Base-by-base conservation (phyloP, 1,284 basidiomycete species). In the Uromyces viciae-fabae region DNA sequence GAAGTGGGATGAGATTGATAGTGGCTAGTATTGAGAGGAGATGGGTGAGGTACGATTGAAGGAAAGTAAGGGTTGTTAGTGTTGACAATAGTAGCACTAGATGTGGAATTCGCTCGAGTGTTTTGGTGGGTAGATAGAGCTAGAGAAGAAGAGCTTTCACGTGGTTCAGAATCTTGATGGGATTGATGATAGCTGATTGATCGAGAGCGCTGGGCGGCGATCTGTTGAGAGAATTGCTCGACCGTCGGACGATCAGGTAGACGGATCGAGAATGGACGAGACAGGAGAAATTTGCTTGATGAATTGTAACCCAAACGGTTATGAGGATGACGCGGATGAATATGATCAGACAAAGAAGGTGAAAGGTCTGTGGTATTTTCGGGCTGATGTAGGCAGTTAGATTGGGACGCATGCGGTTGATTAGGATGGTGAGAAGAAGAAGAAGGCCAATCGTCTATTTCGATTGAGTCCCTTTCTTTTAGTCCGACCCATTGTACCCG, bases 401-500 rank as follows among this genome's bases (percentile, higher is more conserved):
- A 33, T 11, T 43, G 31, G 46, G 69, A 38, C 9, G 17, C 28
- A 52, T 33, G 43, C 8, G 69, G 46, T 11, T 54, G 69, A 25
- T 54, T 28, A 19, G 14, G 22, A 9, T 54, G 69, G 49, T 72
- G 69, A 46, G 69, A 52, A 49, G 69, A 72, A 19, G 49, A 54
- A 38, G 69, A 72, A 8, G 69, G 69, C 69, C 69, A 72, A 72
- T 72, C 66, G 46, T 79, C 68, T 22, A 56, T 36, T 52, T 77
- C 64, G 42, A 38, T 64, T 0, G 74, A 75, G 36, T 79, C 76
- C 52, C 68, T 71, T 42, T 79, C 76, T 22, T 54, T 71, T 8
- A 79, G 46, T 19, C 76, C 76, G 36, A 79, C 76, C 76, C 76
- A 79, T 68, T 79, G 76, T 40, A 79, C 76, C 40, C 76, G 58